These are phyloP conservation scores for Botrytis medusae DNA, from an alignment of 2,329 filamentous ascomycete genomes.

Conservation along the genomic window DNA sequence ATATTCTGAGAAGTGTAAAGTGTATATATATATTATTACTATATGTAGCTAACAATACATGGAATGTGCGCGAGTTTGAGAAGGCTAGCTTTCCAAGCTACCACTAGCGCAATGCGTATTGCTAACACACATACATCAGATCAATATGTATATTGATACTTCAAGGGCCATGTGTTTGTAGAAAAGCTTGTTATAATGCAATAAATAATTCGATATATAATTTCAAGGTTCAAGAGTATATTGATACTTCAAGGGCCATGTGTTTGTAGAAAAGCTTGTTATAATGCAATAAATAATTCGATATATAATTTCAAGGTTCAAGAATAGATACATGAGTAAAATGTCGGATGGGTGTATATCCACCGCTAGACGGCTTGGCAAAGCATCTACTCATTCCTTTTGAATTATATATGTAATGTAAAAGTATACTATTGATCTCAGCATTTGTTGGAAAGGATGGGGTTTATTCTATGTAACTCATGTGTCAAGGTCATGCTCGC, in stretches of 20 bases:
- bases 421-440: not conserved
- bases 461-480: not conserved
- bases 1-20: no score
- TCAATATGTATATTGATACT: no score
- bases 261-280: not conserved
- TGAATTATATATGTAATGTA: not conserved
- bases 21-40: no score
- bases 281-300: no score
- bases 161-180: accelerated
- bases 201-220: not conserved
- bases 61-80: no score
- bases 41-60: no score
- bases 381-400: not conserved
- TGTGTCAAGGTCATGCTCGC: not conserved
- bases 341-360: not conserved
- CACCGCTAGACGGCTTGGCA: not conserved
- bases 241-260: no score
- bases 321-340: not conserved
- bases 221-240: not conserved
- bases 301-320: accelerated
- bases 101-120: no score
- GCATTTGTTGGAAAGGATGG: not conserved
- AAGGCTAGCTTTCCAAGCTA: no score
- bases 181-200: not conserved
- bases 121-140: no score